Evolutionary conservation across 495 filamentous ascomycete species (phyloP).

Genomic region (Penicillium macrosclerotiorum): DNA sequence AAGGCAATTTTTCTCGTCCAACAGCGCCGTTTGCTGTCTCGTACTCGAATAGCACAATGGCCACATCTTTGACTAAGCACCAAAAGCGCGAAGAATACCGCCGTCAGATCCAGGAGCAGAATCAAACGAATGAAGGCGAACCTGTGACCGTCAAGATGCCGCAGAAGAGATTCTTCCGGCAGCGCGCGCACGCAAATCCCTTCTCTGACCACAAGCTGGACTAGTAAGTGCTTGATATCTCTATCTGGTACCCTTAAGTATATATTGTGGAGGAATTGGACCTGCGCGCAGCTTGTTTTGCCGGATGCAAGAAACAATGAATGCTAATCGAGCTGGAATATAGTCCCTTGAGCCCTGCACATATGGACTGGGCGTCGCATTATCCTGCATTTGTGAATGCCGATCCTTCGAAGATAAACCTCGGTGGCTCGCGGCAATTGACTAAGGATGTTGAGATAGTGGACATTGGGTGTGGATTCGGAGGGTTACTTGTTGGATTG

Average conservation of each 20-base stretch:
- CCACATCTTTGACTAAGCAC: constrained; percentile 54
- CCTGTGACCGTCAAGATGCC: constrained; percentile 55
- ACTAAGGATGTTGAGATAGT: constrained; percentile 80
- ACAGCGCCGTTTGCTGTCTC: neutral
- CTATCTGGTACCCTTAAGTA: neutral
- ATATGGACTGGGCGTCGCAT: constrained; percentile 87
- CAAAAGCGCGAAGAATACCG: constrained; percentile 77
- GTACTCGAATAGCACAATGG: constrained; percentile 35
- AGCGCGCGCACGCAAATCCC: constrained; percentile 94
- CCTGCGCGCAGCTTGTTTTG: neutral
- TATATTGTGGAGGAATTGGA: neutral
- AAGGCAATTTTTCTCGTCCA: neutral
- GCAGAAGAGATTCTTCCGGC: constrained; percentile 91
- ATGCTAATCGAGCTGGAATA: constrained; percentile 18
- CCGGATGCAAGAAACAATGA: neutral
- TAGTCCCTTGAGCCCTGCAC: constrained; percentile 75
- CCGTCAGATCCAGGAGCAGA: constrained; percentile 27
- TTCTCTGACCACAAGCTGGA: constrained; percentile 88
- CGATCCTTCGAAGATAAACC: constrained; percentile 30
- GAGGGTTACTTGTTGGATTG: constrained; percentile 83
- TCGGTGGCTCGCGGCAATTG: constrained; percentile 42
- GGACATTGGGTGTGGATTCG: constrained; percentile 96
- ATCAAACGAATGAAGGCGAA: constrained; percentile 25
- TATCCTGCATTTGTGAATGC: constrained; percentile 69
- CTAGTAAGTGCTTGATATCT: constrained; percentile 61